Percentiles rank a stretch among this genome's conserved stretches.
These are phyloP conservation scores for Phialophora expanda DNA, from an alignment of 2,329 filamentous ascomycete genomes.

Conservation along the genomic window DNA sequence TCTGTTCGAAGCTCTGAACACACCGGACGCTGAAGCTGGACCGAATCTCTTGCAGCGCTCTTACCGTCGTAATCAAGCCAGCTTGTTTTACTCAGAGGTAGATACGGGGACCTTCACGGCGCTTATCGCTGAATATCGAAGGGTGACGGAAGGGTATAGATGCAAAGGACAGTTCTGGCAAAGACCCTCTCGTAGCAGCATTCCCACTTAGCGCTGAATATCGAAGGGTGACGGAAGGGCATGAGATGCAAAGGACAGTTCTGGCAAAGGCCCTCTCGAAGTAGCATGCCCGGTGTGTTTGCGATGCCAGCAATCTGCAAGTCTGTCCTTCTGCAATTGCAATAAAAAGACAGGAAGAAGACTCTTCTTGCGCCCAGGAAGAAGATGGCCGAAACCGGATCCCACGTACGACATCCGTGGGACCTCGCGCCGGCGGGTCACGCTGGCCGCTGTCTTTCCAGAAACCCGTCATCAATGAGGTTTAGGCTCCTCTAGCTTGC, in stretches of 20 bases:
- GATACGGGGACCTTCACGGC: neutral
- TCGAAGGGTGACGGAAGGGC: too few species aligned
- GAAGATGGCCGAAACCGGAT: too few species aligned
- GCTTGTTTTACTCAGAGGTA: neutral
- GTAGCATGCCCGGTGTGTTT: neutral
- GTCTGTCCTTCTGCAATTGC: neutral
- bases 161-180: neutral
- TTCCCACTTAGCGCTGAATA: too few species aligned
- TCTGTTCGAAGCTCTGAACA: neutral
- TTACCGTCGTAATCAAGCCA: neutral
- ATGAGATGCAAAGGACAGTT: too few species aligned
- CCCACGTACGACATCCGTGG: too few species aligned
- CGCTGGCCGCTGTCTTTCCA: neutral
- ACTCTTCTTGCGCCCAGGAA: neutral
- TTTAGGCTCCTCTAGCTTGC: neutral
- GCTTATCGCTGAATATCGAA: neutral
- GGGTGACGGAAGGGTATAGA: neutral
- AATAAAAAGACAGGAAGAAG: neutral
- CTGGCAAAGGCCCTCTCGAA: too few species aligned
- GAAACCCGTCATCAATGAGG: neutral
- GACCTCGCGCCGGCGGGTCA: neutral
- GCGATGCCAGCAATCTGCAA: neutral
- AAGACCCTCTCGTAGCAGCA: neutral
- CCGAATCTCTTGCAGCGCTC: neutral
- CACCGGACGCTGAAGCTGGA: neutral